Evolutionary conservation across 164 flowering plant species (phyloP).

Genomic region (Hamamelis virginiana): DNA sequence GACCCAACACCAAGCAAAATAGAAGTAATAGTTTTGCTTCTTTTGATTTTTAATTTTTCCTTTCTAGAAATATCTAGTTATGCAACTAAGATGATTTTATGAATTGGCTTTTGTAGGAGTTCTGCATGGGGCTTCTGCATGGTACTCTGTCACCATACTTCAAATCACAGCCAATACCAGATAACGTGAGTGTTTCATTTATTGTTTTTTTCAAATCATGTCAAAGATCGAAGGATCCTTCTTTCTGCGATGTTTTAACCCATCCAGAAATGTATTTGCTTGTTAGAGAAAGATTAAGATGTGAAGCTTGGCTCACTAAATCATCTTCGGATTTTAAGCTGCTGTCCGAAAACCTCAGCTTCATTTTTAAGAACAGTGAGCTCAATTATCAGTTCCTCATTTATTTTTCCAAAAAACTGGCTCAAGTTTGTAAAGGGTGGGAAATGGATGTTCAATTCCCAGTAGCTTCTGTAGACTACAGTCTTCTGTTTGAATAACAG

Average conservation of each 20-base stretch:
- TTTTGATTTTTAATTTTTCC: background rate
- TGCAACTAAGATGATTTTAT: slow-evolving; percentile 11
- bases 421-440: no score
- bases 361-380: background rate
- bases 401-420: no score
- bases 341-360: background rate
- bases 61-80: slow-evolving; percentile 1
- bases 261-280: no score
- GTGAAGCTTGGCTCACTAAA: background rate
- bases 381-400: no score
- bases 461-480: no score
- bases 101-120: slow-evolving; percentile 54
- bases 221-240: background rate
- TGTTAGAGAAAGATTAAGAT: no score
- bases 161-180: slow-evolving; percentile 80
- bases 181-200: slow-evolving; percentile 54
- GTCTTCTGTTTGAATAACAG: background rate
- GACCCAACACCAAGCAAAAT: slow-evolving; percentile 60
- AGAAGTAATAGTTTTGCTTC: slow-evolving; percentile 51
- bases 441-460: no score
- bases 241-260: background rate
- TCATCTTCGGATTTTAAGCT: no score
- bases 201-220: background rate
- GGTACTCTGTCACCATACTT: slow-evolving; percentile 59
- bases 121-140: slow-evolving; percentile 56